Evolutionary conservation across 2,329 filamentous ascomycete genomes (phyloP).

Genomic region (Colletotrichum horii): DNA sequence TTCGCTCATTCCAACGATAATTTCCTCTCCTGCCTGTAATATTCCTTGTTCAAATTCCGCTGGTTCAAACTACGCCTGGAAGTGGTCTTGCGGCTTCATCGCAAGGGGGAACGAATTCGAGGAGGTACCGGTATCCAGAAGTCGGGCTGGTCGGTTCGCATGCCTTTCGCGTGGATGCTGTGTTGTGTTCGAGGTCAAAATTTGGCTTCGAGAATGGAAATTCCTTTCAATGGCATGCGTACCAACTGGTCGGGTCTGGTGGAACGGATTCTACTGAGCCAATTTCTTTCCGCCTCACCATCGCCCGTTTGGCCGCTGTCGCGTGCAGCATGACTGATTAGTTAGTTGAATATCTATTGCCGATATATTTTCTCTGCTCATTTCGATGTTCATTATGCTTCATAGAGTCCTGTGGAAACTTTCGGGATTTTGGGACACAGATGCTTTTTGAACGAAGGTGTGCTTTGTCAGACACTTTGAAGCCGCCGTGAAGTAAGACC

Average conservation of each 20-base stretch:
- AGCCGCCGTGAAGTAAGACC: background rate
- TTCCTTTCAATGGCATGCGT: background rate
- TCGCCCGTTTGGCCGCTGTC: background rate
- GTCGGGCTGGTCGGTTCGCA: background rate
- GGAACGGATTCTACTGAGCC: accelerated
- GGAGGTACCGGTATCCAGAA: background rate
- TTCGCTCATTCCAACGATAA: background rate
- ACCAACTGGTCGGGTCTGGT: background rate
- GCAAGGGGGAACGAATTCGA: accelerated
- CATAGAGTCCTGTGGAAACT: accelerated
- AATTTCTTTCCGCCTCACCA: background rate
- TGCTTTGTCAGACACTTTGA: accelerated
- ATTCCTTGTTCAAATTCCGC: background rate
- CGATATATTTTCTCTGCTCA: background rate
- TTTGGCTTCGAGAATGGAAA: background rate
- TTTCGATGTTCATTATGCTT: background rate
- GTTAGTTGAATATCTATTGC: background rate
- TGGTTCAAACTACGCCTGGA: background rate
- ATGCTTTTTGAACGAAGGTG: background rate
- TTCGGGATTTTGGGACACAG: background rate
- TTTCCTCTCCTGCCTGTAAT: background rate
- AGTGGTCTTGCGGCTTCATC: background rate
- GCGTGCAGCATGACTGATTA: background rate
- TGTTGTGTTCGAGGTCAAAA: accelerated
- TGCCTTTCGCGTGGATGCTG: accelerated